Evolutionary conservation across 768 basidiomycete genomes (phyloP).

Genomic region (Tricholoma hemisulphureum): DNA sequence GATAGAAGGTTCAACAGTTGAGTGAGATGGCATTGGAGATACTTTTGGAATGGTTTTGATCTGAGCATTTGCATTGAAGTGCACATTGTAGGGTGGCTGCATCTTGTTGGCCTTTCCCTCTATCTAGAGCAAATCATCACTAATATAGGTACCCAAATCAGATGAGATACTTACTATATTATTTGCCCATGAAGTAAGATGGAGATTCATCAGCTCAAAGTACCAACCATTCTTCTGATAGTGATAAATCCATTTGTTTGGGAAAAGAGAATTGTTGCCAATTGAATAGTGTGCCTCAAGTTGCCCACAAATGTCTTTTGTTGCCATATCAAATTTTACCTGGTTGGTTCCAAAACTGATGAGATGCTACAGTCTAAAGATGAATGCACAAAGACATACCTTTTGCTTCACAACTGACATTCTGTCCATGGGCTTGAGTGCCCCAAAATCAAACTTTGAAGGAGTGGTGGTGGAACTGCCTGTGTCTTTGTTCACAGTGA

Average conservation of each 20-base stretch:
- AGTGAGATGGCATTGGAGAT: not conserved
- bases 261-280: not conserved
- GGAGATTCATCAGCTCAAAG: constrained; percentile 3
- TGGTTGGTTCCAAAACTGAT: not conserved
- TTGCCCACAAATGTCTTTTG: not conserved
- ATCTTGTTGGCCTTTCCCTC: not conserved
- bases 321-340: constrained; percentile 1
- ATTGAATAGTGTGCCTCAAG: constrained; percentile 1
- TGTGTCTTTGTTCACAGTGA: not conserved
- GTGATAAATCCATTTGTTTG: not conserved
- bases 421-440: not conserved
- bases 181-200: not conserved
- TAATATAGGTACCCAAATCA: too few relatives aligned
- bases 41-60: not conserved
- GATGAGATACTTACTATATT: not conserved
- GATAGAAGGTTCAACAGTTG: not conserved
- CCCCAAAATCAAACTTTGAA: not conserved
- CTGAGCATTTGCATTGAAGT: not conserved
- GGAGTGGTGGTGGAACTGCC: not conserved
- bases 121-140: not conserved
- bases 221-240: not conserved
- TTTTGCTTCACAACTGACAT: constrained; percentile 1
- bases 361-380: not conserved
- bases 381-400: not conserved
- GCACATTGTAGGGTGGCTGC: not conserved